phyloP scores from a whole-genome alignment of 176 grass and related monocot genomes.

The Thinopyrum elongatum region DNA sequence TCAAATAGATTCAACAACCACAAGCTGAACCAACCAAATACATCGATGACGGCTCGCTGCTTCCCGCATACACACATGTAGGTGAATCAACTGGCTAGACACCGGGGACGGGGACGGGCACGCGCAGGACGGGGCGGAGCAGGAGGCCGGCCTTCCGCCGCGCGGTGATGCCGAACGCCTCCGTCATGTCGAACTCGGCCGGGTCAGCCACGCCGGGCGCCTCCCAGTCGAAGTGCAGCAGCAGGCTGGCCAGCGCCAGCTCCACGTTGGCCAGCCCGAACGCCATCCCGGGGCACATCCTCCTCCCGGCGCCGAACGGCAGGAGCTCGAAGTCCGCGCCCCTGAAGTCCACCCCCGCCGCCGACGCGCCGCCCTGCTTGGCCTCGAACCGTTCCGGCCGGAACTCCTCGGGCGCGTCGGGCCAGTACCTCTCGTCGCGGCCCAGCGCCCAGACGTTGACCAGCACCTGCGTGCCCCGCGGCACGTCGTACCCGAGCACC shows the following conservation, averaged over 20 bases:
- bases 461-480: conserved; percentile 34
- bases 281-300: conserved; percentile 51
- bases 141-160: conserved; percentile 26
- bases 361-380: background rate
- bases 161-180: conserved; percentile 29
- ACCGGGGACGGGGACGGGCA: background rate
- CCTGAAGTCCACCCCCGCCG: conserved; percentile 25
- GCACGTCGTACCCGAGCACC: conserved; percentile 52
- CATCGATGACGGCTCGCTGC: no score
- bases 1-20: no score
- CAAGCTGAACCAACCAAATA: no score
- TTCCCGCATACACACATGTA: no score
- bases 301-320: conserved; percentile 45
- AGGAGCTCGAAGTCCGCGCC: conserved; percentile 46
- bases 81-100: background rate
- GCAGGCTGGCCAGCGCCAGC: conserved; percentile 40
- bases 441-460: conserved; percentile 66
- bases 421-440: conserved; percentile 52
- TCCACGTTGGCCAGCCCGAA: conserved; percentile 54
- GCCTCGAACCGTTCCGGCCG: conserved; percentile 43
- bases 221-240: conserved; percentile 59
- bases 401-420: conserved; percentile 37
- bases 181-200: conserved; percentile 24
- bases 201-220: background rate
- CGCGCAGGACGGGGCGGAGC: conserved; percentile 16